Evolutionary conservation across 352 stramenopile genomes (phyloP), one percentile per base, ranked within the genome.

Genomic region (Phytophthora colocasiae): DNA sequence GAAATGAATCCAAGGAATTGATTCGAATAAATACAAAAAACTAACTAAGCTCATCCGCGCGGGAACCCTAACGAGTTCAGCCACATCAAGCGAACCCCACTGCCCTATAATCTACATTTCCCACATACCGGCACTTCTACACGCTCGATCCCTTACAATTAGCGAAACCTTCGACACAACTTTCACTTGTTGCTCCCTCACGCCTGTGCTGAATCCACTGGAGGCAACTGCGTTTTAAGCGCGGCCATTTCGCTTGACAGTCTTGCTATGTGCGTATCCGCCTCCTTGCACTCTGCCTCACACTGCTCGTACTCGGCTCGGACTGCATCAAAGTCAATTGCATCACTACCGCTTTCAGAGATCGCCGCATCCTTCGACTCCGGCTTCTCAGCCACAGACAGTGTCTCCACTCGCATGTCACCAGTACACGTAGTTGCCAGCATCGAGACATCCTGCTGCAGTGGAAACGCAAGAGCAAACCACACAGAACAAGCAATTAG

Each of bases 401-500:
- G 9, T 19, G 27, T 50, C 24, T 56, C 36, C 9, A 9, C 14
- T 63, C n/a, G 46, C 17, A 54, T 32, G 39, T 12, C 24, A 2
- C 51, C 41, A 45, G 22, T 41, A 14, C 31, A 36, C 9, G 31
- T 36, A 47, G 34, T 48, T 51, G 36, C 27, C 32, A 56, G 19
- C 46, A 32, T 46, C 11, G 26, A 40, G 41, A 34, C 32, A 47
- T 6, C 55, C 71, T 79, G 54, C 70, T 66, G 46, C 47, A 65
- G 26, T 58, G 15, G 46, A 9, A 75, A 41, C 34, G 26, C 56
- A 66, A 47, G 10, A 50, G 22, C 44, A 73, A 53, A 69, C 45
- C 44, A 78, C 34, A 75, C 41, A 76, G 56, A 72, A 63, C 55
- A 75, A 58, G 17, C 32, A 43, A 75, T 78, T 73, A 78, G 71